Evolutionary conservation across 768 basidiomycete genomes (phyloP), one percentile per base, ranked within the genome.

Genomic region (Hygrophorus russula): DNA sequence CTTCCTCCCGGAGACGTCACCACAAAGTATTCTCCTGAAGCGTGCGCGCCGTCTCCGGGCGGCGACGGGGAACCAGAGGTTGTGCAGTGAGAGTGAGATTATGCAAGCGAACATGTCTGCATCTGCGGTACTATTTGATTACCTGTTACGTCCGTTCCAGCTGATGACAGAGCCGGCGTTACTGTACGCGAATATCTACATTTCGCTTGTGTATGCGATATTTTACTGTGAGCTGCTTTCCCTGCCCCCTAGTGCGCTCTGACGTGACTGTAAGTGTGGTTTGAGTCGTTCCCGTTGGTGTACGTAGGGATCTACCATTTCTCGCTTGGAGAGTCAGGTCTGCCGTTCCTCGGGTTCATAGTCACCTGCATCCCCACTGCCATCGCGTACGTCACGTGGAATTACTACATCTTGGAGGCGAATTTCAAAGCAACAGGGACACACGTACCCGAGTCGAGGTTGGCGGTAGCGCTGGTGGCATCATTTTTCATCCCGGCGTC

Each of bases 251-350:
- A 28, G 6, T 5, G n/a, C 15, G n/a, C 27, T 18, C 14, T n/a
- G 8, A 15, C 9, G 10, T 47, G 50, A 61, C 46, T 59, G 54
- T 59, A 59, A 52, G 51, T 61, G 35, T 64, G 57, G 59, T 61
- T 62, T 40, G 57, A 61, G 40, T 56, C 59, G 0, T 64, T 64
- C 49, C 54, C 56, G 2, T 46, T 62, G 18, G 61, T 64, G 2
- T 64, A 62, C 48, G 50, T 47, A 44, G 58, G 49, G 19, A 57
- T 58, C 41, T 62, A 62, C 39, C 56, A 57, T 24, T 64, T 61
- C 56, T 56, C 53, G 31, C 49, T 56, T 17, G 60, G 59, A 9
- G 36, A 55, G 30, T 49, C 57, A 32, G 58, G 59, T 2, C 49
- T 64, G 1, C 57, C 61, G 11, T 64, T 62, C 53, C 48, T 61